Evolutionary conservation across 257 asterid species (phyloP), one percentile per base, ranked within the genome.

Genomic region (Rubia yunnanensis): DNA sequence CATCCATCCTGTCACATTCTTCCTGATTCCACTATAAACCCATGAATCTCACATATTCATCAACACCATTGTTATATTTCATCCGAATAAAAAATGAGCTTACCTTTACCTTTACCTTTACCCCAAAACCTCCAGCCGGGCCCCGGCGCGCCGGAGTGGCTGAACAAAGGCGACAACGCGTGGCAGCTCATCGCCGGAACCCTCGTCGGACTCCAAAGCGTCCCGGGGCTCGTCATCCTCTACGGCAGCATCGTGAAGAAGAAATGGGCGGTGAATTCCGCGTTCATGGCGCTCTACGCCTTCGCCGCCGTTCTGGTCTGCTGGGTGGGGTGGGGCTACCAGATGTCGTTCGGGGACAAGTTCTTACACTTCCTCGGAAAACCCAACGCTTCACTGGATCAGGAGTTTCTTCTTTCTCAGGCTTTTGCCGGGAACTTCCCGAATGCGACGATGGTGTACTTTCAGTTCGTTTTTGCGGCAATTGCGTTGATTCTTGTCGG

Each of bases 231-330:
- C 0, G 87, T 86, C 0, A 86, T 88, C 70, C 80, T 86, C 30
- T 88, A 88, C 57, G 95, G 95, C 44, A 84, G 95, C 85, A 86
- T 86, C 0, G 94, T 88, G 18, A 88, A 88, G 77, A 88, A 88
- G 88, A 88, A 88, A 66, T 88, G 95, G 96, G 94, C 96, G 0
- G 84, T 84, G 24, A 88, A 88, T 78, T 88, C 96, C 3, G 87
- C 88, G 1, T 86, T 89, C 79, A 89, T 89, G 95, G 96, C 92
- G 48, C 81, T 86, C 10, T 89, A 89, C 60, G 92, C 95, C 57
- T 89, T 89, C 57, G 92, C 92, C 0, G 92, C 91, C 0, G 95
- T 86, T 14, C 57, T 89, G 32, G 68, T 89, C 30, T 89, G 96
- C 64, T 89, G 96, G 96, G 88, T 89, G 0, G 89, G 88, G 1